A percentile compares a stretch with the other conserved stretches of the same genome.
phyloP scores from a whole-genome alignment of 805 yeast genomes.

The Maudiozyma pseudohumilis region DNA sequence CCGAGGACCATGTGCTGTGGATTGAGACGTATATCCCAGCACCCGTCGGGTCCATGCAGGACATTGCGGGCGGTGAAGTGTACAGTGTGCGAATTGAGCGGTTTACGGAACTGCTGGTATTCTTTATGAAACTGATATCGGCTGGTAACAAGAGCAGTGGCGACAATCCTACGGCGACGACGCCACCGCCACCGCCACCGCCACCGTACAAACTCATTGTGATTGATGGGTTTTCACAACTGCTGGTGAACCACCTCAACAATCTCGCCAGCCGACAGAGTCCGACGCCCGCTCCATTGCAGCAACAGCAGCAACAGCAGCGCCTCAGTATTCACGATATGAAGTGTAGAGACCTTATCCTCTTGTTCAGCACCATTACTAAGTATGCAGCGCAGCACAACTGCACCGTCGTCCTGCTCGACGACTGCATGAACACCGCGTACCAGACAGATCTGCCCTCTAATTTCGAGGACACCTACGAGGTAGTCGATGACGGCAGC shows the following conservation, averaged over 20 bases:
- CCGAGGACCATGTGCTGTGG: slow-evolving; percentile 19
- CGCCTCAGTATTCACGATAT: slow-evolving; percentile 17
- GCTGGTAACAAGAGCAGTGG: neutral
- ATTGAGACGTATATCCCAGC: slow-evolving; percentile 19
- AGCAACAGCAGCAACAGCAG: neutral
- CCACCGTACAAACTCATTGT: slow-evolving; percentile 19
- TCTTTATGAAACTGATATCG: slow-evolving; percentile 13
- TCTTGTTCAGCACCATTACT: slow-evolving; percentile 22
- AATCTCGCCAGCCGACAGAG: neutral
- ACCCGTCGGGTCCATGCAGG: slow-evolving; percentile 3
- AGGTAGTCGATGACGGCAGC: slow-evolving; percentile 12
- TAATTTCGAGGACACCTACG: slow-evolving; percentile 11
- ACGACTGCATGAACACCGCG: slow-evolving; percentile 28
- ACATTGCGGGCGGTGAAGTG: neutral
- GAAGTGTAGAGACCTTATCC: slow-evolving; percentile 21
- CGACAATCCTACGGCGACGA: too few relatives aligned
- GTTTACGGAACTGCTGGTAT: slow-evolving; percentile 20
- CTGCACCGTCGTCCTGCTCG: slow-evolving; percentile 18
- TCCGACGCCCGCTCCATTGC: slow-evolving; percentile 2
- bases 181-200: too few relatives aligned
- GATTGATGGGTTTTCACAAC: slow-evolving; percentile 27
- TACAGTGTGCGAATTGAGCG: slow-evolving; percentile 12
- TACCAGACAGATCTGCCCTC: slow-evolving; percentile 9
- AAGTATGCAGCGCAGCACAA: slow-evolving; percentile 18
- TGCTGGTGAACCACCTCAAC: slow-evolving; percentile 19